A percentile compares a stretch with the other conserved stretches of the same genome.
Evolutionary conservation across 2,329 filamentous ascomycete genomes (phyloP).

Genomic region (Cercospora beticola): DNA sequence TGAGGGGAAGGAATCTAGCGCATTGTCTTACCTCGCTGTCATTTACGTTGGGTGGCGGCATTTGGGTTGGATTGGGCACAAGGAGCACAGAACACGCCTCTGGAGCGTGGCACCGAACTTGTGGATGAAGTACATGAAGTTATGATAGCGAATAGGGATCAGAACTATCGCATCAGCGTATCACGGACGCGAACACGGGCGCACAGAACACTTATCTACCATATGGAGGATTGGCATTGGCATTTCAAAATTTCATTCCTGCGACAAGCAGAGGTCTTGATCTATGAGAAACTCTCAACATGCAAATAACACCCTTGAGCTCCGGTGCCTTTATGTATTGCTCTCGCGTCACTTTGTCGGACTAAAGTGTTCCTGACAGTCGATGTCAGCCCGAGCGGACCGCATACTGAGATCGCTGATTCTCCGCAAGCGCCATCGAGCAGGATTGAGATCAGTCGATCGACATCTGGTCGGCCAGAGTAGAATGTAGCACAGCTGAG

Average conservation of each 20-base stretch:
- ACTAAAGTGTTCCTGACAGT: constrained; percentile 28
- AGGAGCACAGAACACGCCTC: background rate
- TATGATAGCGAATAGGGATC: background rate
- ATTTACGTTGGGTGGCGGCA: background rate
- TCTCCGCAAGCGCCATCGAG: constrained; percentile 31
- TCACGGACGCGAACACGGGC: background rate
- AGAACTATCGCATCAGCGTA: background rate
- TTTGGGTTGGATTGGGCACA: background rate
- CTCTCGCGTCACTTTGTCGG: constrained; percentile 25
- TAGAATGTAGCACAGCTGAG: constrained; percentile 28
- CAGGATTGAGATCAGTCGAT: constrained; percentile 20
- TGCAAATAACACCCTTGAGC: constrained; percentile 30
- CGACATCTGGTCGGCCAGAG: constrained; percentile 29
- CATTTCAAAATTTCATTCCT: background rate
- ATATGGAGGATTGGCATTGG: background rate
- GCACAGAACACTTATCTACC: background rate
- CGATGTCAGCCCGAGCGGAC: constrained; percentile 25
- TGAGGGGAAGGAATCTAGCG: background rate
- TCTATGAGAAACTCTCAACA: constrained; percentile 27
- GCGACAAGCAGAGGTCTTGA: background rate
- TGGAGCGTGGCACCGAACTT: background rate
- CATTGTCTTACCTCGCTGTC: background rate
- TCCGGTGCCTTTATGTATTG: constrained; percentile 31
- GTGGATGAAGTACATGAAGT: background rate
- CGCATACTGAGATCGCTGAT: constrained; percentile 29